A percentile compares a stretch with the other conserved stretches of the same genome.
phyloP scores from a whole-genome alignment of 75 land plant genomes.

The Chamaecyparis obtusa region DNA sequence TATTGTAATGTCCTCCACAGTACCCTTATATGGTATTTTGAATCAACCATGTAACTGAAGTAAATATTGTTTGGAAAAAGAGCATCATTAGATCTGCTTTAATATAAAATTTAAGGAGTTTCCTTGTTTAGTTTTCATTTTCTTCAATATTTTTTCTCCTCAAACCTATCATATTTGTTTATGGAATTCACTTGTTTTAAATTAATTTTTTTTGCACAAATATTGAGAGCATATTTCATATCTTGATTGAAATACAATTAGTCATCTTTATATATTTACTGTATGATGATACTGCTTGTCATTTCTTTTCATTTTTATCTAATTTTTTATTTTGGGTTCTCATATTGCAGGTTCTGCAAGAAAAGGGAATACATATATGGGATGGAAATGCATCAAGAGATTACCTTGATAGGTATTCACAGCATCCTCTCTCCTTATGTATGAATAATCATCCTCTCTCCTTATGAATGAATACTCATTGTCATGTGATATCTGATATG shows the following conservation, averaged over 20 bases:
- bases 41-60: background rate
- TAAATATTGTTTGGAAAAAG: background rate
- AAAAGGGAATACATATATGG: constrained; percentile 95
- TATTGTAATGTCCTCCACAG: no score
- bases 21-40: background rate
- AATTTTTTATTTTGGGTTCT: background rate
- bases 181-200: background rate
- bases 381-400: constrained; percentile 96
- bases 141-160: no score
- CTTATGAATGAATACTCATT: background rate
- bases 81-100: no score
- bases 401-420: constrained; percentile 72
- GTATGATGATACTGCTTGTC: background rate
- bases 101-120: no score
- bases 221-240: background rate
- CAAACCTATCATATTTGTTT: no score
- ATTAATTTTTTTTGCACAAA: background rate
- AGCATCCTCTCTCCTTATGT: background rate
- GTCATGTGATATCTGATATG: background rate
- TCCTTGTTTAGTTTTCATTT: no score
- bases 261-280: background rate
- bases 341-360: constrained; percentile 68
- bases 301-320: background rate
- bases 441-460: background rate
- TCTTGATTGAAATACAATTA: background rate